Evolutionary conservation across 768 basidiomycete species (phyloP).

Genomic region (Boletus insuetus): DNA sequence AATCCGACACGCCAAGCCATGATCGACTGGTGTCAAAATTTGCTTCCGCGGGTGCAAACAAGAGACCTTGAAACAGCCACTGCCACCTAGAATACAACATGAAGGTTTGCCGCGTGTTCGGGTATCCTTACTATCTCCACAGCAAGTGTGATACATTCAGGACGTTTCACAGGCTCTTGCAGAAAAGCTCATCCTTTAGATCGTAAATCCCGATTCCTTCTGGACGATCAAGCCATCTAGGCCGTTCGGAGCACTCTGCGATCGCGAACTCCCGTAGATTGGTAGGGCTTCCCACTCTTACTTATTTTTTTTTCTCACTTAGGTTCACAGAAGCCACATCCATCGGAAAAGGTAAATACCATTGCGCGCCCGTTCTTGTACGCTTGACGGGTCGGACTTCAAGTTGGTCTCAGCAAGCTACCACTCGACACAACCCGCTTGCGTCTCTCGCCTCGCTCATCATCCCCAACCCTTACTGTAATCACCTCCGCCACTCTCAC

Average conservation of each 20-base stretch:
- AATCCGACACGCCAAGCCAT: neutral
- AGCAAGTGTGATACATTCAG: neutral
- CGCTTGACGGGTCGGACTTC: neutral
- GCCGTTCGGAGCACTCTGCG: neutral
- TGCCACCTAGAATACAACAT: neutral
- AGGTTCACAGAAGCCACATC: neutral
- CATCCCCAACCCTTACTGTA: too few species aligned
- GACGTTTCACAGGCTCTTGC: neutral
- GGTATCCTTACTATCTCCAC: neutral
- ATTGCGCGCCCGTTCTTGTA: neutral
- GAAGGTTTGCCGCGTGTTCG: neutral
- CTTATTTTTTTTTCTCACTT: neutral
- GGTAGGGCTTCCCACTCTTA: neutral
- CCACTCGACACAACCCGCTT: neutral
- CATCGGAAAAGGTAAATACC: neutral
- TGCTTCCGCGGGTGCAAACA: conserved; percentile 8
- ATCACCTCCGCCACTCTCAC: neutral
- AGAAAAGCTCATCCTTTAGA: neutral
- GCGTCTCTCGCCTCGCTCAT: too few species aligned
- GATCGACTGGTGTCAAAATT: neutral
- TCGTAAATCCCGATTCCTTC: neutral
- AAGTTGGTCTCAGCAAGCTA: neutral
- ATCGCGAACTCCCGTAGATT: neutral
- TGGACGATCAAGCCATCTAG: neutral
- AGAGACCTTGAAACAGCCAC: too few species aligned